Evolutionary conservation across 2,329 filamentous ascomycete species (phyloP), one percentile per base, ranked within the genome.

Genomic region (Sarocladium strictum): DNA sequence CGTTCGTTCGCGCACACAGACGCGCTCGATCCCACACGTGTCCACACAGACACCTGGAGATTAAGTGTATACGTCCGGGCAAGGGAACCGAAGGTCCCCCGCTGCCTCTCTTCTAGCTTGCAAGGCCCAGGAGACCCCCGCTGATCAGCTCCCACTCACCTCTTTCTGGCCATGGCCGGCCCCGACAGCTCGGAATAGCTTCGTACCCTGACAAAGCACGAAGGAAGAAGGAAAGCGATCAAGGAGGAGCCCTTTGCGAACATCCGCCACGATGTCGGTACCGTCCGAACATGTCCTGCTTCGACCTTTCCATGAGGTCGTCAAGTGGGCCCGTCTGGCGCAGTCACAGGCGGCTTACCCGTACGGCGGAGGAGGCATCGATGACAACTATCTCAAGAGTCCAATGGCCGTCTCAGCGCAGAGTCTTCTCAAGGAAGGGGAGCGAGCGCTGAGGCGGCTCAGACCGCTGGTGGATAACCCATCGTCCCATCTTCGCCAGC

Each of bases 251-350:
- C 12, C 5, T 15, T 15, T 38, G 17, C 35, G 15, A 6, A 7
- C 15, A 5, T 19, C 17, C 6, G 12, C 35, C 35, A 38, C 7
- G 6, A 38, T 38, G 35, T 38, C 35, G 17, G 15, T 7, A 7
- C 35, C 9, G 35, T 32, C 29, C 12, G 9, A 38, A n/a, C 35
- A 47, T 24, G 55, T 58, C 15, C 21, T 57, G 55, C 50, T 72
- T 29, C 69, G 67, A 21, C 72, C 72, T 15, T 72, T 75, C 51
- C 62, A 61, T 41, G 72, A 74, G 55, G 68, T 75, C 1, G 65
- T 72, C 23, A 66, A 70, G 38, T 63, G 66, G 17, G 72, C 68
- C n/a, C 66, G 65, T 27, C 66, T 69, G n/a, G 72, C 71, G 11
- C 40, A 64, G 9, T 55, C 62, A 33, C 69, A 71, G 47, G 67